phyloP scores from a whole-genome alignment of 2,329 filamentous ascomycete species.

The Talaromyces sp. region DNA sequence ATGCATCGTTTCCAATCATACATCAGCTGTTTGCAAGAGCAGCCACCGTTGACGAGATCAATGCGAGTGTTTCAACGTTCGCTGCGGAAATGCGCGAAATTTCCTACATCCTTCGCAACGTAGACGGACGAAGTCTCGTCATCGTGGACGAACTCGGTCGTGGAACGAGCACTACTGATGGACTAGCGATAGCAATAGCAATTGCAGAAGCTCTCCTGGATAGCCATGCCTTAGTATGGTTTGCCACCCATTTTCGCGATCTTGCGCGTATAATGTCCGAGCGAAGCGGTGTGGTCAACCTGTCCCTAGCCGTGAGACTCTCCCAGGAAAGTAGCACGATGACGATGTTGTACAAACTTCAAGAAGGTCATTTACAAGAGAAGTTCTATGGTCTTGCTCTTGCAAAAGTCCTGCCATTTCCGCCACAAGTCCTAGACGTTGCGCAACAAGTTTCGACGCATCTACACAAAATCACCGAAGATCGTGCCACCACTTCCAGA shows the following conservation, averaged over 20 bases:
- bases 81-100: slow-evolving; percentile 94
- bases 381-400: slow-evolving; percentile 81
- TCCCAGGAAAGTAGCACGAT: slow-evolving; percentile 59
- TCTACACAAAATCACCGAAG: slow-evolving; percentile 58
- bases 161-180: slow-evolving; percentile 84
- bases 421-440: slow-evolving; percentile 61
- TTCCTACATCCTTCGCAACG: slow-evolving; percentile 83
- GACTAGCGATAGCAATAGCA: slow-evolving; percentile 81
- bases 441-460: slow-evolving; percentile 65
- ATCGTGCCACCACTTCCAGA: slow-evolving; percentile 58
- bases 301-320: slow-evolving; percentile 74
- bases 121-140: slow-evolving; percentile 70
- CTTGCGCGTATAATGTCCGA: slow-evolving; percentile 72
- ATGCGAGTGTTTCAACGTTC: slow-evolving; percentile 90
- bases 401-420: slow-evolving; percentile 71
- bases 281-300: slow-evolving; percentile 73
- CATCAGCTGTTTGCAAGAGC: slow-evolving; percentile 83
- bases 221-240: slow-evolving; percentile 78
- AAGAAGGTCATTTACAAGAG: slow-evolving; percentile 66
- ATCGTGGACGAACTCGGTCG: slow-evolving; percentile 91
- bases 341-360: slow-evolving; percentile 84
- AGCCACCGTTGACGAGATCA: slow-evolving; percentile 81
- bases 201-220: slow-evolving; percentile 85
- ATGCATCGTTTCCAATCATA: slow-evolving; percentile 75
- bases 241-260: slow-evolving; percentile 88